Percentiles rank a stretch among this genome's conserved stretches.
Evolutionary conservation across 2,329 filamentous ascomycete genomes (phyloP).

Genomic region (Chaetomiaceae sp.): DNA sequence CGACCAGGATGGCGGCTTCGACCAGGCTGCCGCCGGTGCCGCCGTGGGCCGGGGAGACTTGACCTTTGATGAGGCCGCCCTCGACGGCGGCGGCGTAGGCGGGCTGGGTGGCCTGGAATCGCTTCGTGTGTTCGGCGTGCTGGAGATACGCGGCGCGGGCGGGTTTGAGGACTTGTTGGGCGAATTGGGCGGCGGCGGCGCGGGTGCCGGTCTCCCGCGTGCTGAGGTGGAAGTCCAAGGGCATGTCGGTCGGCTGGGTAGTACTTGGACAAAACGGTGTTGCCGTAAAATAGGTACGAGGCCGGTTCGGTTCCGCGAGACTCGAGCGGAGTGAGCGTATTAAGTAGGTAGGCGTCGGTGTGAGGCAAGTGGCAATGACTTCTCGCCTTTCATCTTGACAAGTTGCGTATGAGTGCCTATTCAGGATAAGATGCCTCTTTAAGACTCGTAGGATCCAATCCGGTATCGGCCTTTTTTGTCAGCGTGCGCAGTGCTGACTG

Average conservation of each 20-base stretch:
- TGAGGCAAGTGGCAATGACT: too few species aligned
- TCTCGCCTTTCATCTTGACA: too few species aligned
- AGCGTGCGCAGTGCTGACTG: too few species aligned
- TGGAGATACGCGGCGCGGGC: conserved; percentile 20
- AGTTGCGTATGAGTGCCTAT: too few species aligned
- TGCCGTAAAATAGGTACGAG: too few species aligned
- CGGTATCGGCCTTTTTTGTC: too few species aligned
- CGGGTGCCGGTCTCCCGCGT: conserved; percentile 18
- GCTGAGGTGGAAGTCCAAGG: conserved; percentile 24
- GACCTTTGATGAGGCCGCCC: conserved; percentile 41
- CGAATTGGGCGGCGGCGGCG: conserved; percentile 21
- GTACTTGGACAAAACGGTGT: too few species aligned
- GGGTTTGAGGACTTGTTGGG: conserved; percentile 21
- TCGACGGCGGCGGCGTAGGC: conserved; percentile 40
- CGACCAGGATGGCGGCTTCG: conserved; percentile 44
- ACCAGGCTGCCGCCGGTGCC: conserved; percentile 39
- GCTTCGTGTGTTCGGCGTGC: conserved; percentile 23
- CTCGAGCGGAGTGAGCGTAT: too few species aligned
- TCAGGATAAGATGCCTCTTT: too few species aligned
- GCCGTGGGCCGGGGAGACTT: conserved; percentile 40
- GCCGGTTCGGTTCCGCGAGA: too few species aligned
- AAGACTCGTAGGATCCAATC: too few species aligned
- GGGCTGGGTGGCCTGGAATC: conserved; percentile 42
- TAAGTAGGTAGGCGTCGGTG: too few species aligned
- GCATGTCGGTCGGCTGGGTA: conserved; percentile 10